Evolutionary conservation across 2,329 filamentous ascomycete species (phyloP).

Genomic region (Cordyceps tenuipes): DNA sequence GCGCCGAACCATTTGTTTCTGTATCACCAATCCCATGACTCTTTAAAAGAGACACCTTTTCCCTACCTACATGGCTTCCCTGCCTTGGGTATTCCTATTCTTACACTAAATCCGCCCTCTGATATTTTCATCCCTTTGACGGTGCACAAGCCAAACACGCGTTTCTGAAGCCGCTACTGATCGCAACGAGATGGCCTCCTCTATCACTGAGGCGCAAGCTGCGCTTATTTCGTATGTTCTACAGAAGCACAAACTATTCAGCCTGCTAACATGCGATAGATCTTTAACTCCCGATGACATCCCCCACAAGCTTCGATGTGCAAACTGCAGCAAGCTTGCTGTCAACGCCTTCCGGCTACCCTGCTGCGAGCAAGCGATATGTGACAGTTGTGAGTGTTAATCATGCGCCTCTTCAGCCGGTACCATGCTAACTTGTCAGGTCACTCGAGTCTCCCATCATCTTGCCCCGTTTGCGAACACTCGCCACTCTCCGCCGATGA

Average conservation of each 20-base stretch:
- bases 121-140: background rate
- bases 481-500: constrained; percentile 77
- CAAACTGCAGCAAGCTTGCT: constrained; percentile 83
- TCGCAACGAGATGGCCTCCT: constrained; percentile 26
- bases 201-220: constrained; percentile 42
- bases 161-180: background rate
- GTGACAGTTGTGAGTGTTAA: constrained; percentile 64
- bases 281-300: constrained; percentile 75
- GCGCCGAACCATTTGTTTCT: background rate
- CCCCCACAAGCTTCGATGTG: constrained; percentile 93
- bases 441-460: constrained; percentile 65
- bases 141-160: background rate
- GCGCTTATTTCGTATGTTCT: constrained; percentile 49
- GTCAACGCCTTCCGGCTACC: constrained; percentile 85
- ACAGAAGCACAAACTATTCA: background rate
- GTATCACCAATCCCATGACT: constrained; percentile 5
- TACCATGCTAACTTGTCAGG: constrained; percentile 39
- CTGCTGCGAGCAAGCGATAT: constrained; percentile 93
- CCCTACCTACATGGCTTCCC: background rate
- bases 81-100: background rate
- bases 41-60: background rate
- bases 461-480: constrained; percentile 90
- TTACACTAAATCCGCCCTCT: background rate
- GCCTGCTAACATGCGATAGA: constrained; percentile 35
- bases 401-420: background rate